Evolutionary conservation across 176 grass and related monocot species (phyloP).

Genomic region (Lolium rigidum): DNA sequence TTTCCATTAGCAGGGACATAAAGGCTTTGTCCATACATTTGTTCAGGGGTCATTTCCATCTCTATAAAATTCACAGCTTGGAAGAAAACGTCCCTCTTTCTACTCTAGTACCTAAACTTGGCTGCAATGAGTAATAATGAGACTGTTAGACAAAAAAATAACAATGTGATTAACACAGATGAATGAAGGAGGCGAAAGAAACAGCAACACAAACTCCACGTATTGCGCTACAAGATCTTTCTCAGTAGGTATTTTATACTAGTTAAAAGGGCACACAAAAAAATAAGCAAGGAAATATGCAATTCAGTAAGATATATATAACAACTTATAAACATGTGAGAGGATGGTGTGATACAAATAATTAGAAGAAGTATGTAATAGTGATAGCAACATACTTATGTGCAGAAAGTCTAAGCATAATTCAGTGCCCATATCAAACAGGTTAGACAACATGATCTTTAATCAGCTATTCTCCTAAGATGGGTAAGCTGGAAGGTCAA

Average conservation of each 20-base stretch:
- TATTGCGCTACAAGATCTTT: not conserved
- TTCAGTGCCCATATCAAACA: no score
- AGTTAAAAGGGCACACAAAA: not conserved
- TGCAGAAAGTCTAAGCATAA: no score
- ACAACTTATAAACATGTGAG: not conserved
- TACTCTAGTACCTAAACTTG: conserved; percentile 25
- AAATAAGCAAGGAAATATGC: not conserved
- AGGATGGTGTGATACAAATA: not conserved
- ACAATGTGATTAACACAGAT: not conserved
- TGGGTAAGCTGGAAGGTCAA: no score
- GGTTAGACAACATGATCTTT: no score
- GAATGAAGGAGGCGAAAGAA: not conserved
- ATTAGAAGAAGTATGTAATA: no score
- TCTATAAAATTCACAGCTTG: conserved; percentile 42
- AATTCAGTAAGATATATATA: not conserved
- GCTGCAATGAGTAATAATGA: conserved; percentile 23
- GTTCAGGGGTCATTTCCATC: conserved; percentile 61
- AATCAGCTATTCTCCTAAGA: no score
- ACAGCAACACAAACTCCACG: not conserved
- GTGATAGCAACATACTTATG: no score
- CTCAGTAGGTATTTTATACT: not conserved
- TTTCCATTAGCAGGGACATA: conserved; percentile 52
- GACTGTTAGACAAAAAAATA: conserved; percentile 27
- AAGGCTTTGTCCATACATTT: conserved; percentile 63
- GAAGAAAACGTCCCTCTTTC: conserved; percentile 6